These are phyloP conservation scores for Tricholoma terreum DNA, from an alignment of 768 basidiomycete species.

Conservation along the genomic window DNA sequence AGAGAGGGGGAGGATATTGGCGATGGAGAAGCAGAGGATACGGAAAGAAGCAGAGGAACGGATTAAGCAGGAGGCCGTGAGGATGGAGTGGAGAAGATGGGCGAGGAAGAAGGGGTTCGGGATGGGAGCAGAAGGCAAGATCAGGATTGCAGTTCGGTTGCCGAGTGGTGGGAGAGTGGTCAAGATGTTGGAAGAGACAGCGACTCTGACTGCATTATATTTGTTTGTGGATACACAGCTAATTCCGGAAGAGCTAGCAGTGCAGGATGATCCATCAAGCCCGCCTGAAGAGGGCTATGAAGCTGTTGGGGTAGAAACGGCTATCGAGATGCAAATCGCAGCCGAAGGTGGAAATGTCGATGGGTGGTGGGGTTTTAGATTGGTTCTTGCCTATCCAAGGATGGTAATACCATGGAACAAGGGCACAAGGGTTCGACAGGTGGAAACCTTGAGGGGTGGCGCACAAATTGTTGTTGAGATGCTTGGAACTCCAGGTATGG, in stretches of 20 bases:
- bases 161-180: slow-evolving; percentile 57
- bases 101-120: slow-evolving; percentile 41
- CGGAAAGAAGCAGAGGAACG: slow-evolving; percentile 36
- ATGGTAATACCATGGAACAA: slow-evolving; percentile 53
- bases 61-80: slow-evolving; percentile 50
- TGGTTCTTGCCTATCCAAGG: slow-evolving; percentile 69
- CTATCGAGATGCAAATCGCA: slow-evolving; percentile 29
- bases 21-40: slow-evolving; percentile 27
- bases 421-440: slow-evolving; percentile 36
- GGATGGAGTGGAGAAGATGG: slow-evolving; percentile 45
- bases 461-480: slow-evolving; percentile 64
- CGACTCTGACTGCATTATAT: slow-evolving; percentile 64
- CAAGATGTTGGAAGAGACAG: slow-evolving; percentile 47
- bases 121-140: slow-evolving; percentile 18
- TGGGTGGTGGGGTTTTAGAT: slow-evolving; percentile 72
- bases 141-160: slow-evolving; percentile 54
- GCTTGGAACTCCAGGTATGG: slow-evolving; percentile 9
- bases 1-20: slow-evolving; percentile 34
- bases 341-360: slow-evolving; percentile 8
- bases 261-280: slow-evolving; percentile 39
- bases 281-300: slow-evolving; percentile 39
- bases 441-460: slow-evolving; percentile 53
- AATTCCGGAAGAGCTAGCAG: slow-evolving; percentile 38
- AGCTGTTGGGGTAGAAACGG: slow-evolving; percentile 32
- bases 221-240: slow-evolving; percentile 67